Evolutionary conservation across 352 stramenopile genomes (phyloP).

Genomic region (Pythium apleroticum): DNA sequence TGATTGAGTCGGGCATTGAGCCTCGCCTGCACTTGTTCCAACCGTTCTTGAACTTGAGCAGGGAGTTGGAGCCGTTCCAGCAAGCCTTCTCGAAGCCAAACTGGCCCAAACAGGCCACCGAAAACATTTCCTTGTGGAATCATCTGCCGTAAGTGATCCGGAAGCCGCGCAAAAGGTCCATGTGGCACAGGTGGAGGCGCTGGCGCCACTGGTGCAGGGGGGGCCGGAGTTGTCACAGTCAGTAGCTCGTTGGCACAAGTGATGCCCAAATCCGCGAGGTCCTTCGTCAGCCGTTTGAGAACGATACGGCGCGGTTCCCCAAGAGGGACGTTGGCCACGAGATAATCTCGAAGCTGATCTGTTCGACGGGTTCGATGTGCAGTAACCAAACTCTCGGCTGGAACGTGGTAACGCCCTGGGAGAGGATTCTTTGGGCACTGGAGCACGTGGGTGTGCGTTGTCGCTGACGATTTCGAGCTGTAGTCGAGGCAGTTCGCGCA

Average conservation of each 20-base stretch:
- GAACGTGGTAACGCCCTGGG: conserved; percentile 14
- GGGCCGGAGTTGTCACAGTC: neutral
- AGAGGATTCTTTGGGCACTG: conserved; percentile 17
- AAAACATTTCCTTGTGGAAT: neutral
- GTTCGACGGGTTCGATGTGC: conserved; percentile 15
- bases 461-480: neutral
- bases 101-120: no score
- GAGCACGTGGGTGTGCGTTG: conserved; percentile 21
- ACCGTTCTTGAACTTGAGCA: neutral
- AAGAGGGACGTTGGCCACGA: neutral
- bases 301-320: neutral
- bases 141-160: neutral
- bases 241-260: neutral
- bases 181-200: neutral
- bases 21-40: neutral
- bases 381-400: neutral
- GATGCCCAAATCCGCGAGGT: conserved; percentile 1
- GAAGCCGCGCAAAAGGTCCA: neutral
- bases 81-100: neutral
- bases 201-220: neutral
- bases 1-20: neutral
- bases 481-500: conserved; percentile 26
- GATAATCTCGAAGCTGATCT: conserved; percentile 11
- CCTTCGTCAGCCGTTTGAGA: neutral
- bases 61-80: neutral